Percentiles rank a stretch among this genome's conserved stretches.
These are phyloP conservation scores for Aspergillus fumigatus DNA, from an alignment of 2,329 filamentous ascomycete genomes.

Conservation along the genomic window DNA sequence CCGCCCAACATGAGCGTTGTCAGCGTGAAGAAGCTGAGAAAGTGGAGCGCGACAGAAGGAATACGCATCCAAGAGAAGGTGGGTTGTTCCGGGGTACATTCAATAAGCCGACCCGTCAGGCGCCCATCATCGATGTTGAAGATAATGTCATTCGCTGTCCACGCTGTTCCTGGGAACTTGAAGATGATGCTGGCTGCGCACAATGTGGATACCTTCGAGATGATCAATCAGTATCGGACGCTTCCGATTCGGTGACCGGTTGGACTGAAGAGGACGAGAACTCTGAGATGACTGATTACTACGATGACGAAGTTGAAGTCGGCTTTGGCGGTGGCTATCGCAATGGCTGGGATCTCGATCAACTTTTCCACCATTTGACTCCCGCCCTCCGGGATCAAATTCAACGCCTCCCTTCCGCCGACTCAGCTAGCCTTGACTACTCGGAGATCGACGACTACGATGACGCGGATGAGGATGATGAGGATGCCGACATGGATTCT, in stretches of 20 bases:
- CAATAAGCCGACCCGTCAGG: conserved; percentile 25
- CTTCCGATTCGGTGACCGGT: conserved; percentile 32
- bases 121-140: conserved; percentile 50
- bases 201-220: conserved; percentile 53
- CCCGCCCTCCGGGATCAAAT: not conserved
- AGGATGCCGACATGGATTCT: conserved; percentile 31
- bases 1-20: conserved; percentile 55
- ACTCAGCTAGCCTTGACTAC: not conserved
- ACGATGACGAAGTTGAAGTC: conserved; percentile 24
- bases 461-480: conserved; percentile 24
- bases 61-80: conserved; percentile 44
- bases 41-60: conserved; percentile 58
- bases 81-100: conserved; percentile 64
- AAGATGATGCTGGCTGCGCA: conserved; percentile 52
- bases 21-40: conserved; percentile 56
- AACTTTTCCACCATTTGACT: not conserved
- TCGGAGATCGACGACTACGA: conserved; percentile 22
- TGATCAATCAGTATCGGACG: conserved; percentile 34
- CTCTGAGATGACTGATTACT: conserved; percentile 42
- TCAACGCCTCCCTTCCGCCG: not conserved
- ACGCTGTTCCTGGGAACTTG: conserved; percentile 58
- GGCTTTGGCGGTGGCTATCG: conserved; percentile 29
- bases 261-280: conserved; percentile 44
- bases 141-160: conserved; percentile 62
- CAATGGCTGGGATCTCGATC: conserved; percentile 10